Percentiles rank a stretch among this genome's conserved stretches.
phyloP scores from a whole-genome alignment of 176 grass and related monocot species.

The Zea luxurians region DNA sequence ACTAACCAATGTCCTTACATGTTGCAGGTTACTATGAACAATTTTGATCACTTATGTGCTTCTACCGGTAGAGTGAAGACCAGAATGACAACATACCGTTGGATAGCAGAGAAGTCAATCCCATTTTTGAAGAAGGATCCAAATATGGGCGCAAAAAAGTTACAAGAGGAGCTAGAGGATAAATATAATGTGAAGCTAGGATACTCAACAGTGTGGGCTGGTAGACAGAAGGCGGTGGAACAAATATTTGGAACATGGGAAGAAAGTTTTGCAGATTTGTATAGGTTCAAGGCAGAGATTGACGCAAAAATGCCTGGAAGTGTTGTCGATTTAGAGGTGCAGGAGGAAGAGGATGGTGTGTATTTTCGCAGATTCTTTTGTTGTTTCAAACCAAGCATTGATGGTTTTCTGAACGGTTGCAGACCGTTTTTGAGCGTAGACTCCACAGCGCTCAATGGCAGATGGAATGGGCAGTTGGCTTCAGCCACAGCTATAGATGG shows the following conservation, averaged over 20 bases:
- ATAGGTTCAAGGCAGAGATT: background rate
- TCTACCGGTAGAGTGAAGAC: no score
- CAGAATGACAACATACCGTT: no score
- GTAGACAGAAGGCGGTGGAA: background rate
- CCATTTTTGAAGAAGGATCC: background rate
- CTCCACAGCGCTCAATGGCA: background rate
- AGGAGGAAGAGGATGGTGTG: background rate
- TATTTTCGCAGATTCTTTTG: background rate
- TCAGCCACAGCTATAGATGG: background rate
- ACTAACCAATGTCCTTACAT: no score
- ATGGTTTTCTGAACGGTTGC: slow-evolving; percentile 6
- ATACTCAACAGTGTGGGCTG: background rate
- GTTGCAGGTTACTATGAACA: no score
- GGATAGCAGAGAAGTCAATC: background rate
- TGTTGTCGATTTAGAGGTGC: background rate
- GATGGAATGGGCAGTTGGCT: background rate
- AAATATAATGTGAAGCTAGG: background rate
- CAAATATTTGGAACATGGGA: background rate
- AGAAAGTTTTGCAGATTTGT: background rate
- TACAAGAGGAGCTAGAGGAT: background rate
- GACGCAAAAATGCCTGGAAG: background rate
- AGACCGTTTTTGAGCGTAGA: background rate
- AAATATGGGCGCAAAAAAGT: background rate
- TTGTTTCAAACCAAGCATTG: background rate
- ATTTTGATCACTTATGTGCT: no score